Evolutionary conservation across 495 filamentous ascomycete species (phyloP).

Genomic region (Penicillium cinerascens): DNA sequence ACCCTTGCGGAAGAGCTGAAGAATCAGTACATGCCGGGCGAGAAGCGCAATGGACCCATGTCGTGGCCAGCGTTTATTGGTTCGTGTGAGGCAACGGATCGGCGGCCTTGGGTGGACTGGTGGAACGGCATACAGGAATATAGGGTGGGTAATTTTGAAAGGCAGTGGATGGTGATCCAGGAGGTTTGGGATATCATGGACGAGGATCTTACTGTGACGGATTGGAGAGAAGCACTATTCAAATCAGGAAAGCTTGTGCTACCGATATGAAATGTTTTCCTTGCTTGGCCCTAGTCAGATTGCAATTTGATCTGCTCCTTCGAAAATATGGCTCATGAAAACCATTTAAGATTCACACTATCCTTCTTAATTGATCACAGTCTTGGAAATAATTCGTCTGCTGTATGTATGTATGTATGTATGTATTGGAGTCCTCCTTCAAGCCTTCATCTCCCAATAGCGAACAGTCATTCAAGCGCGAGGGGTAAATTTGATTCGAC

Average conservation of each 20-base stretch:
- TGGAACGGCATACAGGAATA: conserved; percentile 7
- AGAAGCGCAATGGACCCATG: conserved; percentile 7
- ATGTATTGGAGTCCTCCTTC: no score
- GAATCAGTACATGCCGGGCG: not conserved
- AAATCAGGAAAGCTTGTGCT: not conserved
- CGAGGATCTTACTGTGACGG: not conserved
- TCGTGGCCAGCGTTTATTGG: conserved; percentile 14
- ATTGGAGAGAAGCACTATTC: not conserved
- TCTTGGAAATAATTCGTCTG: no score
- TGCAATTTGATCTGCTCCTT: no score
- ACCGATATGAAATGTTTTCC: not conserved
- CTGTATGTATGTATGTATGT: no score
- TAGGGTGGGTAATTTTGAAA: conserved; percentile 4
- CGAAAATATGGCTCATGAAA: no score
- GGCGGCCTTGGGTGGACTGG: conserved; percentile 5
- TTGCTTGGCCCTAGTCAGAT: no score
- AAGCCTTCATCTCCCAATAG: no score
- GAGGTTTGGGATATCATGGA: conserved; percentile 9
- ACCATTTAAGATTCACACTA: no score
- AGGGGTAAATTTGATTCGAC: not conserved
- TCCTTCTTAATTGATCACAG: no score
- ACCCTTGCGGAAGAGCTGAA: conserved; percentile 5
- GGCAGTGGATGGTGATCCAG: conserved; percentile 6
- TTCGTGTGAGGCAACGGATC: conserved; percentile 5
- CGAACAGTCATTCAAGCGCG: not conserved